Percentiles rank a stretch among this genome's conserved stretches.
Evolutionary conservation across 441 rosid species (phyloP).

Genomic region (Pelargonium citronellum): DNA sequence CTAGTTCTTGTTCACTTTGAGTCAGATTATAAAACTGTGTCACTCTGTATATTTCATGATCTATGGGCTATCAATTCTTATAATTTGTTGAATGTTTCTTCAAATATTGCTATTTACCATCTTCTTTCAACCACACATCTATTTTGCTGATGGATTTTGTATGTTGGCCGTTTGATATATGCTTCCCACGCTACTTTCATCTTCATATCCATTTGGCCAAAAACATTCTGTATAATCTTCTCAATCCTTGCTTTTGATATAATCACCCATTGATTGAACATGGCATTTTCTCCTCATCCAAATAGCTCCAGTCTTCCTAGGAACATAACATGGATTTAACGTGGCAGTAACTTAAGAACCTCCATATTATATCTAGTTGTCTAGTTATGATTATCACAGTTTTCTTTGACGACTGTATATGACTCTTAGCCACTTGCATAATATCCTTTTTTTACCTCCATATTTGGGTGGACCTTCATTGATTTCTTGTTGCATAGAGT

Average conservation of each 20-base stretch:
- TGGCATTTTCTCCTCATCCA: neutral
- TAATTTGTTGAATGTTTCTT: neutral
- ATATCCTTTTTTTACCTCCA: too few relatives aligned
- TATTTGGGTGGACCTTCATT: too few relatives aligned
- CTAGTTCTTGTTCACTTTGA: neutral
- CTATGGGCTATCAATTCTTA: neutral
- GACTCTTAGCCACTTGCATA: too few relatives aligned
- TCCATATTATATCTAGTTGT: too few relatives aligned
- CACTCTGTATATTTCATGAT: neutral
- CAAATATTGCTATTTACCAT: neutral
- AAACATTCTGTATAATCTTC: neutral
- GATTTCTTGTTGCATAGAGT: too few relatives aligned
- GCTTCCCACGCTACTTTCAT: neutral
- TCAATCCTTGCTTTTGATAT: neutral
- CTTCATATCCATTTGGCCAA: neutral
- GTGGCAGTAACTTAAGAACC: neutral
- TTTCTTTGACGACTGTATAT: too few relatives aligned
- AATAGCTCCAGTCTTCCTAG: neutral
- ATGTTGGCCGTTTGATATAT: neutral
- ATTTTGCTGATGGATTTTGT: neutral
- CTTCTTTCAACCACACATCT: neutral
- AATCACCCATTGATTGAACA: neutral
- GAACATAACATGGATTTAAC: neutral
- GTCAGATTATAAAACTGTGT: neutral
- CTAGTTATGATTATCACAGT: too few relatives aligned